Evolutionary conservation across 1,284 basidiomycete species (phyloP).

Genomic region (Naganishia sp.): DNA sequence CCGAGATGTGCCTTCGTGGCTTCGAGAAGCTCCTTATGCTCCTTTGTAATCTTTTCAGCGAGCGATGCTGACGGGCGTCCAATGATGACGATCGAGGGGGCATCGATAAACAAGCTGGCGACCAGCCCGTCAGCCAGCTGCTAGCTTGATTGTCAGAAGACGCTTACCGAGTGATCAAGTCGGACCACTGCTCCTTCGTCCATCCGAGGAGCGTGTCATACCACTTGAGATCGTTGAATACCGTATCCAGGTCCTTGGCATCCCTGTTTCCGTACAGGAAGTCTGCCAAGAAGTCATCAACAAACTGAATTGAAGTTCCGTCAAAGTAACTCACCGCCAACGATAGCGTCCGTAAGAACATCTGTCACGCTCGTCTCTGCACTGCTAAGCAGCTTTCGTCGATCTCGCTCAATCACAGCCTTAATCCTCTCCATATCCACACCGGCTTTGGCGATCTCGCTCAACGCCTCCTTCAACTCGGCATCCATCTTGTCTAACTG

Average conservation of each 20-base stretch:
- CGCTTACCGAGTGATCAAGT: conserved; percentile 74
- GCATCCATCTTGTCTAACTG: conserved; percentile 70
- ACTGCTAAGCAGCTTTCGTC: conserved; percentile 64
- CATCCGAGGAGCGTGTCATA: conserved; percentile 70
- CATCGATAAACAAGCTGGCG: conserved; percentile 73
- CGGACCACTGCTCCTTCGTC: conserved; percentile 75
- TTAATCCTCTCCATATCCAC: conserved; percentile 91
- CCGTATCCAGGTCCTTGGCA: conserved; percentile 72
- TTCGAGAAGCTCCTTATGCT: conserved; percentile 76
- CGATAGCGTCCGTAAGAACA: conserved; percentile 60
- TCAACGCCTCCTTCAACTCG: conserved; percentile 70
- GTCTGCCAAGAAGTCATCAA: conserved; percentile 56
- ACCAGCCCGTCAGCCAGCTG: conserved; percentile 9
- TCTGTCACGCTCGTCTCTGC: conserved; percentile 49
- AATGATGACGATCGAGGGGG: conserved; percentile 69
- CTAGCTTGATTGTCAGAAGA: no score
- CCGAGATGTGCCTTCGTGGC: conserved; percentile 66
- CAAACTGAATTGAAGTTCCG: conserved; percentile 2
- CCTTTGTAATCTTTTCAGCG: conserved; percentile 74
- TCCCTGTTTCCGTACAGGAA: conserved; percentile 84
- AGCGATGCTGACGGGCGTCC: conserved; percentile 89
- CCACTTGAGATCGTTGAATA: conserved; percentile 77
- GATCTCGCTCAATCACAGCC: conserved; percentile 83
- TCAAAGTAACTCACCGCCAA: conserved; percentile 55
- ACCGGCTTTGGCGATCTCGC: conserved; percentile 69